phyloP scores from a whole-genome alignment of 1,139 yeast species.

The Geotrichum siamense region DNA sequence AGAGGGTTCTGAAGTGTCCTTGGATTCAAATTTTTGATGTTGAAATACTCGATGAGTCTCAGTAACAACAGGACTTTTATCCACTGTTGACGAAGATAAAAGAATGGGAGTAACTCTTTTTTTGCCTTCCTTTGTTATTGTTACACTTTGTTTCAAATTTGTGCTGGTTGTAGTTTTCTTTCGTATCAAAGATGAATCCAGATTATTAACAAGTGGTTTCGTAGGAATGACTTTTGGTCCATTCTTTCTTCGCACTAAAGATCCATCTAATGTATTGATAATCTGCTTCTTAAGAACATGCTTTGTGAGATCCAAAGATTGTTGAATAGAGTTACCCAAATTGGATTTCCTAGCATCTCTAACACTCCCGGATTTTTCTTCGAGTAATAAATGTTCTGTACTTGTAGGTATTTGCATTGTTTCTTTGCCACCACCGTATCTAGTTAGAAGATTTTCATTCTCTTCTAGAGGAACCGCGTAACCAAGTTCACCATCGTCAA shows the following conservation, averaged over 20 bases:
- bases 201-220: slow-evolving; percentile 13
- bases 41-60: slow-evolving; percentile 7
- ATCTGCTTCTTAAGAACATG: background rate
- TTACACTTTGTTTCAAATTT: slow-evolving; percentile 40
- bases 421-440: slow-evolving; percentile 86
- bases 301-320: background rate
- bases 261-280: slow-evolving; percentile 4
- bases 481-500: slow-evolving; percentile 72
- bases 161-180: background rate
- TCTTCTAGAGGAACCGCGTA: slow-evolving; percentile 56
- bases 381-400: slow-evolving; percentile 16
- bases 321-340: background rate
- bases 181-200: slow-evolving; percentile 19
- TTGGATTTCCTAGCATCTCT: slow-evolving; percentile 5
- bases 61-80: slow-evolving; percentile 8
- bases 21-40: slow-evolving; percentile 10
- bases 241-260: slow-evolving; percentile 24
- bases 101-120: slow-evolving; percentile 81
- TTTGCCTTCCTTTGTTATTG: slow-evolving; percentile 71
- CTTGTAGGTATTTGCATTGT: slow-evolving; percentile 25
- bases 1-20: slow-evolving; percentile 37
- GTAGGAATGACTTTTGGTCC: slow-evolving; percentile 11
- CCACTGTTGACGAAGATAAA: slow-evolving; percentile 41
- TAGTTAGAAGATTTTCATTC: slow-evolving; percentile 60
- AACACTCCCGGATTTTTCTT: slow-evolving; percentile 16